Evolutionary conservation across 768 basidiomycete genomes (phyloP).

Genomic region (Rossbeevera mucosa): DNA sequence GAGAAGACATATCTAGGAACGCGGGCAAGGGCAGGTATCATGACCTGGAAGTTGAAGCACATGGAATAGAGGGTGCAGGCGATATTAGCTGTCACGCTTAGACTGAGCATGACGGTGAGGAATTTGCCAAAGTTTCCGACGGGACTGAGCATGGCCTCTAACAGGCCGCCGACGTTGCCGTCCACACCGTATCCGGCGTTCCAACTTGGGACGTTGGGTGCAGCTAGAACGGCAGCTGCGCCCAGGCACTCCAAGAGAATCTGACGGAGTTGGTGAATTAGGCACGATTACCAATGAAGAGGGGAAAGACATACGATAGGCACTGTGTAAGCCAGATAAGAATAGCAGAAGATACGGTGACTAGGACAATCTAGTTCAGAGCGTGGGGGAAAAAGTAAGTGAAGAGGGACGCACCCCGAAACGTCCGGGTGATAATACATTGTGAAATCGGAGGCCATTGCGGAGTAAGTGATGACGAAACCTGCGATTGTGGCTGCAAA

Average conservation of each 20-base stretch:
- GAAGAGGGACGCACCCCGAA: conserved; percentile 42
- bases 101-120: conserved; percentile 65
- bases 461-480: conserved; percentile 61
- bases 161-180: conserved; percentile 59
- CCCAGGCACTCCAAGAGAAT: conserved; percentile 53
- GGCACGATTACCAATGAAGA: background rate
- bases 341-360: conserved; percentile 56
- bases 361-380: conserved; percentile 30
- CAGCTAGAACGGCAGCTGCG: conserved; percentile 59
- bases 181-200: conserved; percentile 46
- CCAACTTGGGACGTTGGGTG: conserved; percentile 55
- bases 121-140: conserved; percentile 65
- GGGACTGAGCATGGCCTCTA: conserved; percentile 59
- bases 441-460: conserved; percentile 69
- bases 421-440: conserved; percentile 60
- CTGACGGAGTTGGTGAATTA: conserved; percentile 14
- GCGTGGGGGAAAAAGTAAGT: background rate
- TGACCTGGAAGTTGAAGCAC: conserved; percentile 67
- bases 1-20: conserved; percentile 72
- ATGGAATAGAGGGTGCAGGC: conserved; percentile 81
- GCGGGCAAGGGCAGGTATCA: conserved; percentile 51
- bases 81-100: conserved; percentile 76
- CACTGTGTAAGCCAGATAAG: conserved; percentile 60
- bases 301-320: conserved; percentile 48
- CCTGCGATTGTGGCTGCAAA: conserved; percentile 72